phyloP scores from a whole-genome alignment of 164 flowering plant genomes.

The Magnolia kwangsiensis region DNA sequence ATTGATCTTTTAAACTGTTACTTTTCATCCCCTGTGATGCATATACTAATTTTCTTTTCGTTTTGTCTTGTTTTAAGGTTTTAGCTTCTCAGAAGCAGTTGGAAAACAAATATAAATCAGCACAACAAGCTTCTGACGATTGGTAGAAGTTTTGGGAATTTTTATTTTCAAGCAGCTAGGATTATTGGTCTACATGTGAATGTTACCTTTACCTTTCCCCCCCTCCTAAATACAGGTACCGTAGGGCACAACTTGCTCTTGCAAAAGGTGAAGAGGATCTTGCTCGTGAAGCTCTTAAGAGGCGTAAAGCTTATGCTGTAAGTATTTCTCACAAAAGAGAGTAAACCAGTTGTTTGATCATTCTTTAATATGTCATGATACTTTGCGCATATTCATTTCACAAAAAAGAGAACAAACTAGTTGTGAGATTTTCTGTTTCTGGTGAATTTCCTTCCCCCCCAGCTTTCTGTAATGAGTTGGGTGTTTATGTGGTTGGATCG shows the following conservation, averaged over 20 bases:
- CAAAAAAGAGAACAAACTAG: no score
- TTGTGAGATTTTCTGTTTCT: no score
- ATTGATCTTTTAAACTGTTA: background rate
- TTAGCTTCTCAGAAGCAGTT: conserved; percentile 88
- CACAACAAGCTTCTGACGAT: conserved; percentile 83
- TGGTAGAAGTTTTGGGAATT: conserved; percentile 42
- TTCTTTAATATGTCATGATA: no score
- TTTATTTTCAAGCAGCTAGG: background rate
- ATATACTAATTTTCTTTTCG: background rate
- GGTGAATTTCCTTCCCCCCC: no score
- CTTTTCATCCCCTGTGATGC: background rate
- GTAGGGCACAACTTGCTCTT: conserved; percentile 83
- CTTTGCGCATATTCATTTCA: no score
- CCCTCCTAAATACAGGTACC: conserved; percentile 44
- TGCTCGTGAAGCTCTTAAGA: conserved; percentile 88
- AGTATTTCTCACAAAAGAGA: conserved; percentile 17
- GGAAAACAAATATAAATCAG: conserved; percentile 81
- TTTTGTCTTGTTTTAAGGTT: conserved; percentile 42
- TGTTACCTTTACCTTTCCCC: background rate
- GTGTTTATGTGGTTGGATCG: background rate
- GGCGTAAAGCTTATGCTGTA: conserved; percentile 88
- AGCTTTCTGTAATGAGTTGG: background rate
- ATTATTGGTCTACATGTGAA: background rate
- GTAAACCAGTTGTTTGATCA: background rate
- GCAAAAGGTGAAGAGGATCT: conserved; percentile 86